These are phyloP conservation scores for Paramecium bursaria DNA, from an alignment of 73 alveolate species.

Conservation along the genomic window DNA sequence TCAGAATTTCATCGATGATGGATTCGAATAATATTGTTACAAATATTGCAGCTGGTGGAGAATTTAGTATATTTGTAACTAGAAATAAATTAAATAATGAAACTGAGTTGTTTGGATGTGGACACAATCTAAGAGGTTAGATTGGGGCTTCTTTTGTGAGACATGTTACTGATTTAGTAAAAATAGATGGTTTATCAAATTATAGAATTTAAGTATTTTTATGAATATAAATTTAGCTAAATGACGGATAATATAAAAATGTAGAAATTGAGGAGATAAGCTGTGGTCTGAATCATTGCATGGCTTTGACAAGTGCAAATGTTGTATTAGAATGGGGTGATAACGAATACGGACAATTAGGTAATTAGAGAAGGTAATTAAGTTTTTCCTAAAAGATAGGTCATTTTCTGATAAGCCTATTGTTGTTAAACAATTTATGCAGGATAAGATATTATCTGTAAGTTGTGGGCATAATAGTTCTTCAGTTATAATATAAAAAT, in stretches of 20 bases:
- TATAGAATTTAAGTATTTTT: slow-evolving; percentile 64
- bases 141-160: slow-evolving; percentile 83
- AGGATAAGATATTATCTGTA: neutral
- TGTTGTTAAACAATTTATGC: slow-evolving; percentile 31
- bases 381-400: slow-evolving; percentile 69
- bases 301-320: slow-evolving; percentile 79
- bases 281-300: slow-evolving; percentile 85
- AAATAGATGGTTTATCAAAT: slow-evolving; percentile 80
- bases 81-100: slow-evolving; percentile 64
- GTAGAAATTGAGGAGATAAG: slow-evolving; percentile 68
- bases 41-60: slow-evolving; percentile 86
- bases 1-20: slow-evolving; percentile 61
- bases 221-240: neutral
- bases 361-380: slow-evolving; percentile 80
- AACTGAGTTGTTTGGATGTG: slow-evolving; percentile 80
- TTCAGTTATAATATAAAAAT: slow-evolving; percentile 41
- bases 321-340: slow-evolving; percentile 94
- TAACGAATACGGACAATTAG: slow-evolving; percentile 87
- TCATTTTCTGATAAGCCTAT: slow-evolving; percentile 49
- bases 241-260: slow-evolving; percentile 70
- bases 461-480: slow-evolving; percentile 34
- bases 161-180: slow-evolving; percentile 75
- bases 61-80: slow-evolving; percentile 77
- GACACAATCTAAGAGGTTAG: slow-evolving; percentile 86
- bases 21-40: slow-evolving; percentile 72